Evolutionary conservation across 2,329 filamentous ascomycete genomes (phyloP).

Genomic region (Colletotrichum caudatum): DNA sequence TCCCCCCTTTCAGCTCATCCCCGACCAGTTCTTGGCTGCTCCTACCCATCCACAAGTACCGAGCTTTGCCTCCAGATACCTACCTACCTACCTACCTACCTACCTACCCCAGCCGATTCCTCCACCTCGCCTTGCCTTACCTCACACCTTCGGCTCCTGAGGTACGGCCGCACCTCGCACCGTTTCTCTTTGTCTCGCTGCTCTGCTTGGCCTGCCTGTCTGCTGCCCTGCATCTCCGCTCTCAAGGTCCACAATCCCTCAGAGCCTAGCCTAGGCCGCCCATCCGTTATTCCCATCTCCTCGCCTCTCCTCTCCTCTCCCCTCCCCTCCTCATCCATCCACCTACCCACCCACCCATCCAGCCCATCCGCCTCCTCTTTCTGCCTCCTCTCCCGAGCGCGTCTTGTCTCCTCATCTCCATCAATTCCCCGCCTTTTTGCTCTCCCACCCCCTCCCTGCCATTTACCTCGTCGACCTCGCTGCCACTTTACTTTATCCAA

Average conservation of each 20-base stretch:
- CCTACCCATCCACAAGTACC: background rate
- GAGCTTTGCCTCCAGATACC: conserved; percentile 22
- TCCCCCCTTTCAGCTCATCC: conserved; percentile 29
- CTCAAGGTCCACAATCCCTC: conserved; percentile 16
- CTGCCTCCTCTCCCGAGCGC: conserved; percentile 30
- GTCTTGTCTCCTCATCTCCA: conserved; percentile 43
- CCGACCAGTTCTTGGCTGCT: conserved; percentile 14
- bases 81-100: background rate
- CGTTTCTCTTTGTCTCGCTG: conserved; percentile 34
- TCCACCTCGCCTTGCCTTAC: background rate
- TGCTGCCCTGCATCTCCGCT: conserved; percentile 6
- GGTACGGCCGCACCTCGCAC: conserved; percentile 20
- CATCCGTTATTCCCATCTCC: background rate
- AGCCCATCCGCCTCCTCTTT: conserved; percentile 35
- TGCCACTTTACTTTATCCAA: conserved; percentile 41
- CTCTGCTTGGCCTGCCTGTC: background rate
- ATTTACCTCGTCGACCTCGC: conserved; percentile 43
- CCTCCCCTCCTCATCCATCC: conserved; percentile 39
- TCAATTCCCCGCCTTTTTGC: conserved; percentile 43
- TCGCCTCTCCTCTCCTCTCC: conserved; percentile 30
- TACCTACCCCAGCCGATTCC: conserved; percentile 1
- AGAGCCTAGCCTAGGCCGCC: conserved; percentile 3
- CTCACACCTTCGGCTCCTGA: conserved; percentile 13
- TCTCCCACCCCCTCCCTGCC: conserved; percentile 45
- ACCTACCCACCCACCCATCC: conserved; percentile 1